Base-by-base conservation (phyloP, 257 asterid species). In the Salvia miltiorrhiza region DNA sequence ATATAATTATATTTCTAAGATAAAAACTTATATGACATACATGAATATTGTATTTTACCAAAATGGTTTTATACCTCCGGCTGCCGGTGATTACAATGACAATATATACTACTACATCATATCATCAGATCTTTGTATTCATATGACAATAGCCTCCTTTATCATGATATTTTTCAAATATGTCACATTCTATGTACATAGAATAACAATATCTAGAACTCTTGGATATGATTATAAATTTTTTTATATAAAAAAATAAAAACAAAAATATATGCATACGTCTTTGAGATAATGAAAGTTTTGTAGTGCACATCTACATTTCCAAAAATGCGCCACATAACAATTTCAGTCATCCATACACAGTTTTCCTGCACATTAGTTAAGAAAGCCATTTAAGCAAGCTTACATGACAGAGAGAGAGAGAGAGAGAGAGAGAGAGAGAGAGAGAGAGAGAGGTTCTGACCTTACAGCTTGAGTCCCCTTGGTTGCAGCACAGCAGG, bases 391-490 rank as follows among this genome's bases (percentile, higher is more conserved):
- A 4, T 33, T 41, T 17, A 61, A 26, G 63, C 21, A 11, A 48
- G 45, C 26, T 35, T n/a, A 28, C 33, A 20, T 35, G 61, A 48
- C 2, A 9, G 21, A 7, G 23, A 3, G 13, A 21, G 59, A 24
- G 39, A 23, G 21, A 41, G 13, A 39, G 52, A 60, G 43, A 33
- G 44, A 33, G 26, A 59, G 47, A 37, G 23, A 7, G 40, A 33
- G 5, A 17, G 8, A 50, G 19, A n/a, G 14, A 4, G 52, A 45
- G 21, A 6, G 54, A 47, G 5, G 9, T 24, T 13, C 74, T 43
- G 33, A 86, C 87, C 88, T 78, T 67, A 85, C 53, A 53, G 84
- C 89, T 78, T 78, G 84, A 35, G 52, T 74, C 43, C 87, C 93
- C 63, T 21, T 76, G n/a, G 63, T 63, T 70, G 83, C 82, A 71